Evolutionary conservation across 2,329 filamentous ascomycete genomes (phyloP), one percentile per base, ranked within the genome.

Genomic region (Nemania abortiva): DNA sequence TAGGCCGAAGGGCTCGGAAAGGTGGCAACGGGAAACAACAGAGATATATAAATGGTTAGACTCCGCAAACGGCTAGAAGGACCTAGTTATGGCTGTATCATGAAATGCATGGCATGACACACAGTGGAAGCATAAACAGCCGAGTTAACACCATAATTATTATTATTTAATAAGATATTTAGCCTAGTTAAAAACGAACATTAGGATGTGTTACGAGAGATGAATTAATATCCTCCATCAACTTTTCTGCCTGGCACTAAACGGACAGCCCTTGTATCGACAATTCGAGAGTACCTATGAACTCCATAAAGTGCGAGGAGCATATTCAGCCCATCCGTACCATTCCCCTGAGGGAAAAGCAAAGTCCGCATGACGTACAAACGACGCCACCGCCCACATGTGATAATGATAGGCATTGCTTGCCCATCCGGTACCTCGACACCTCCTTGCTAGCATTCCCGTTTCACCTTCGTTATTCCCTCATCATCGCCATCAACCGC

Each of bases 151-250:
- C n/a, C 31, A 37, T 64, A 60, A 56, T 49, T 61, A 47, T 15
- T 58, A 62, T 57, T 68, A 52, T 50, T 11, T 68, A 60, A 68
- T 68, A 31, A 60, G n/a, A 9, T 9, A 24, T 15, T 20, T 31
- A 7, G 42, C 18, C 22, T 10, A 15, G 34, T 18, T 10, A 6
- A 7, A 53, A 5, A 10, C 9, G 22, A 20, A 2, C 3, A 34
- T 29, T 22, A 20, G 13, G 18, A 15, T 11, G 20, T n/a, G 27
- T 47, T 47, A 22, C 27, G 42, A 45, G 29, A 29, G 15, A 42
- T 31, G 22, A 18, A 15, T 24, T 34, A 18, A 34, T 20, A 34
- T 49, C n/a, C n/a, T 49, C 18, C n/a, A 59, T 9, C 18, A 31
- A 15, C 4, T 9, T 22, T 22, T 49, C 29, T 22, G n/a, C n/a